These are phyloP conservation scores for Aureobasidium subglaciale DNA, from an alignment of 2,329 filamentous ascomycete species.

Conservation along the genomic window DNA sequence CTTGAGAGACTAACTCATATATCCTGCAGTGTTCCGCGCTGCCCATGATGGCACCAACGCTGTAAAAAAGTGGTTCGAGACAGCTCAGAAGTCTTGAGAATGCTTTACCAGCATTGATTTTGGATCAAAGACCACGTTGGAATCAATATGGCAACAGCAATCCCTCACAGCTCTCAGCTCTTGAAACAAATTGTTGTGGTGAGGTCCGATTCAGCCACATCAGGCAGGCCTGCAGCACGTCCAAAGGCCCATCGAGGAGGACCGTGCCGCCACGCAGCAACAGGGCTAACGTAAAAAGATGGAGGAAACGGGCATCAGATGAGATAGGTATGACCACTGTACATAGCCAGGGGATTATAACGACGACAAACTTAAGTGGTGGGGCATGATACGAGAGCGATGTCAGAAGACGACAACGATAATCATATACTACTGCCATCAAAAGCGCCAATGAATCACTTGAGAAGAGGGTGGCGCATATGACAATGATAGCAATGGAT, in stretches of 20 bases:
- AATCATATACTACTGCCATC: too few relatives aligned
- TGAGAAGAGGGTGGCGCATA: too few relatives aligned
- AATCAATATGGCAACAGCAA: background rate
- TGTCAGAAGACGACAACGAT: too few relatives aligned
- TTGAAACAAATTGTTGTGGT: background rate
- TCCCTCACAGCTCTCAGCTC: background rate
- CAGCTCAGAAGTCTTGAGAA: slow-evolving; percentile 14
- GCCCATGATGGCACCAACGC: slow-evolving; percentile 42
- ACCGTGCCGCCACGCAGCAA: background rate
- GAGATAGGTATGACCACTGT: too few relatives aligned
- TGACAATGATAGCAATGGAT: too few relatives aligned
- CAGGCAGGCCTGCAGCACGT: background rate
- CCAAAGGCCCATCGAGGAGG: background rate
- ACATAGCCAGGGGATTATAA: too few relatives aligned
- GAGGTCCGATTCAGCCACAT: background rate
- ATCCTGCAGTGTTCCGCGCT: slow-evolving; percentile 37
- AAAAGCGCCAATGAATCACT: slow-evolving; percentile 1
- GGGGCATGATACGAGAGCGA: too few relatives aligned
- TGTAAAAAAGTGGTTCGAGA: slow-evolving; percentile 38
- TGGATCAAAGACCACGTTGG: background rate
- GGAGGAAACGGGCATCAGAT: too few relatives aligned
- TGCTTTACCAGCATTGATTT: background rate
- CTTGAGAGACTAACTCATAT: background rate
- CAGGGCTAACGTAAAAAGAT: background rate
- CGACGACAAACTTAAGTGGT: too few relatives aligned